phyloP scores from a whole-genome alignment of 1,284 basidiomycete genomes.

The Malassezia vespertilionis region DNA sequence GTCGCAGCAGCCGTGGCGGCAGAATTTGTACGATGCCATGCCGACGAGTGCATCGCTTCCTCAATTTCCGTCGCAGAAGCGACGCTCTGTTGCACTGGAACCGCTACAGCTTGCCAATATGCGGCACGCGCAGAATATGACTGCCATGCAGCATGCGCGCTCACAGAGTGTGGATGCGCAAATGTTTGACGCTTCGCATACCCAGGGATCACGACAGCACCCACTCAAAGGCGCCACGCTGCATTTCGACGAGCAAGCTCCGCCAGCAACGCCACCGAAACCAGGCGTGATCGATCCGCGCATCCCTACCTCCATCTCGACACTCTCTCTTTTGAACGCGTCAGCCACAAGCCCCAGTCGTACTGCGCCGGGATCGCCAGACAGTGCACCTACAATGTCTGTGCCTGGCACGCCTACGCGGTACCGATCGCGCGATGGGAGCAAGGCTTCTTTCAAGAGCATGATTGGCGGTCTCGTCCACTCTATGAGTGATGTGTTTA shows the following conservation, averaged over 20 bases:
- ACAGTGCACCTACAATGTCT: neutral
- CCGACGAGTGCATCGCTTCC: no score
- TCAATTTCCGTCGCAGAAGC: no score
- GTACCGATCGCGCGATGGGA: neutral
- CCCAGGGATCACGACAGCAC: neutral
- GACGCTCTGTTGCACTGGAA: no score
- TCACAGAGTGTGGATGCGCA: neutral
- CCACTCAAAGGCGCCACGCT: neutral
- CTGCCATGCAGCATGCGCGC: neutral
- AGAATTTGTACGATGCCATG: no score
- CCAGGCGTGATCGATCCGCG: neutral
- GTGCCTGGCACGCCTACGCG: neutral
- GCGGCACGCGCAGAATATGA: neutral
- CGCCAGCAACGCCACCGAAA: neutral
- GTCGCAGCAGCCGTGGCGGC: no score
- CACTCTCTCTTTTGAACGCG: no score
- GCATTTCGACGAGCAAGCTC: neutral
- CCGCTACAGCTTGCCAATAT: no score
- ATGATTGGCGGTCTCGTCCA: constrained; percentile 48
- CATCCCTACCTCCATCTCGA: neutral
- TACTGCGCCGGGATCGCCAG: neutral
- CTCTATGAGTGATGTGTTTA: constrained; percentile 51
- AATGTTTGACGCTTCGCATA: neutral
- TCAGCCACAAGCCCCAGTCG: constrained; percentile 1
- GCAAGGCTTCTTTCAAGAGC: constrained; percentile 34